These are phyloP conservation scores for Botryotinia globosa DNA, from an alignment of 2,329 filamentous ascomycete species.

Conservation along the genomic window DNA sequence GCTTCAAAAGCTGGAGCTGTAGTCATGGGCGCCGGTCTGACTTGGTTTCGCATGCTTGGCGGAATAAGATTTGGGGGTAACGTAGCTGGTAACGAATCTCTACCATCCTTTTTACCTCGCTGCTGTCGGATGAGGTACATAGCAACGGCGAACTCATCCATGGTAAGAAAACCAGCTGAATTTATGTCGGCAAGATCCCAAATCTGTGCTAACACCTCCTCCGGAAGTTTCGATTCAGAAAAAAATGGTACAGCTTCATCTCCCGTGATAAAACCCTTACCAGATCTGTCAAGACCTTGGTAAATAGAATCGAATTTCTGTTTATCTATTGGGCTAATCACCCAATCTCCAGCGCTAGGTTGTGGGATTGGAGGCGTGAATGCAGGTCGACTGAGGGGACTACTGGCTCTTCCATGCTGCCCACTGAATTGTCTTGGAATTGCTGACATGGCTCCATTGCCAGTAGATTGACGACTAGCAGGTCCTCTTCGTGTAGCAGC, in stretches of 20 bases:
- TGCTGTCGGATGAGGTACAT: constrained; percentile 97
- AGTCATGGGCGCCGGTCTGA: constrained; percentile 45
- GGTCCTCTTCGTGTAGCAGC: constrained; percentile 70
- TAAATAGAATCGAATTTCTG: constrained; percentile 84
- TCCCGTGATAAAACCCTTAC: constrained; percentile 81
- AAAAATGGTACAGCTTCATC: constrained; percentile 95
- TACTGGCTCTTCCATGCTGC: constrained; percentile 55
- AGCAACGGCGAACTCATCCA: constrained; percentile 92
- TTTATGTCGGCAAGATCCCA: constrained; percentile 97
- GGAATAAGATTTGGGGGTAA: constrained; percentile 81
- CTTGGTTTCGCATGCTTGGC: constrained; percentile 72
- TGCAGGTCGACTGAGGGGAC: constrained; percentile 53
- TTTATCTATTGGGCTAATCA: constrained; percentile 81
- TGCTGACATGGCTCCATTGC: constrained; percentile 52
- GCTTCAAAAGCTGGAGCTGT: constrained; percentile 45
- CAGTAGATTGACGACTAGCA: constrained; percentile 42
- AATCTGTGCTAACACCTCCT: constrained; percentile 87
- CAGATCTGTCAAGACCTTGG: constrained; percentile 74
- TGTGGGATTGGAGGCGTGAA: constrained; percentile 40
- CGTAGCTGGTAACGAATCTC: constrained; percentile 64
- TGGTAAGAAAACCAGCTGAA: constrained; percentile 78
- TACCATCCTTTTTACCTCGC: constrained; percentile 64
- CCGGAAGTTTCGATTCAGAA: constrained; percentile 83
- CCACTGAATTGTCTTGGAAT: constrained; percentile 84
- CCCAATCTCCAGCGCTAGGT: constrained; percentile 64